A percentile compares a stretch with the other conserved stretches of the same genome.
Conservation (phyloP, 192 early-diverging fungal genomes). For the Podila minutissima region DNA sequence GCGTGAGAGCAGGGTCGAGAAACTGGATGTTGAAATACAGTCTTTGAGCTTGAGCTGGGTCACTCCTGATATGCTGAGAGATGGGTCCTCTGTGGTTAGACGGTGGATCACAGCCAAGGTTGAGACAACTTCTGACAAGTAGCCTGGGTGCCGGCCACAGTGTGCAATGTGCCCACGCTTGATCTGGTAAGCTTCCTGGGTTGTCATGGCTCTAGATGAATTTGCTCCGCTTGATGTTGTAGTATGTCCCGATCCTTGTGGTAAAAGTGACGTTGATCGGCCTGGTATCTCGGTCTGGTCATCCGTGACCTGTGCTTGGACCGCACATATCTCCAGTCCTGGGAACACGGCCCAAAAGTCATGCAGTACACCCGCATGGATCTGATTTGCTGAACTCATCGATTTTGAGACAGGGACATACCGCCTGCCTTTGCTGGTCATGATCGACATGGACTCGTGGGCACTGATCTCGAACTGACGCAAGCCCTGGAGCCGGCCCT, state of each 20-base stretch:
- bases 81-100: background rate
- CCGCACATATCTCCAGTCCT: background rate
- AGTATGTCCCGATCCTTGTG: no score
- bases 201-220: background rate
- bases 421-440: background rate
- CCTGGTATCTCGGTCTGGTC: background rate
- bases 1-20: background rate
- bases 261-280: background rate
- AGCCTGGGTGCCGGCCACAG: background rate
- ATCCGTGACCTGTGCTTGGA: background rate
- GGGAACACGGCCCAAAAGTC: conserved; percentile 4
- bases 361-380: background rate
- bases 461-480: background rate
- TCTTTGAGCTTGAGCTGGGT: background rate
- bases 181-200: background rate
- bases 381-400: background rate
- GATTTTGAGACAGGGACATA: background rate
- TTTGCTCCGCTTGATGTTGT: background rate
- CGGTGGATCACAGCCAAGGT: background rate
- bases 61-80: background rate
- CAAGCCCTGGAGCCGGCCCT: background rate
- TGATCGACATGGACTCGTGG: conserved; percentile 1
- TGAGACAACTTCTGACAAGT: background rate
- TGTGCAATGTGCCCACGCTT: background rate
- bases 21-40: background rate